Conservation (phyloP, 441 rosid species). For the Corymbia citriodora region DNA sequence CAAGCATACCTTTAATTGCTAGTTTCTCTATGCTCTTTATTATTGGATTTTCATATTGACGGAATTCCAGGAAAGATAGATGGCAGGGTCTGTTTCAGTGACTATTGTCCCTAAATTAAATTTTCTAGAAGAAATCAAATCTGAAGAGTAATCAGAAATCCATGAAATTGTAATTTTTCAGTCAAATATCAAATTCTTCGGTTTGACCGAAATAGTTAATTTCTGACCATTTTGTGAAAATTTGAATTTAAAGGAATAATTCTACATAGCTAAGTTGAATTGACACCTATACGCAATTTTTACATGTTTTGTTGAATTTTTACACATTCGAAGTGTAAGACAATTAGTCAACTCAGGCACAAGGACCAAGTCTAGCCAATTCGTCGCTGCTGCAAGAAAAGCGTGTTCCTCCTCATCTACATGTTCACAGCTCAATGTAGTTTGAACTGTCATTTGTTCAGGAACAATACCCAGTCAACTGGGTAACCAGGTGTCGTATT, state of each 20-base stretch:
- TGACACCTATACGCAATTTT: background rate
- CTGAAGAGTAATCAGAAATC: too few relatives aligned
- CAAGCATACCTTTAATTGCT: background rate
- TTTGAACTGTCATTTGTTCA: background rate
- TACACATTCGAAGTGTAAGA: background rate
- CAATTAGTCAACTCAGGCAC: background rate
- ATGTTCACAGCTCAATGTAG: background rate
- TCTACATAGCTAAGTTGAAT: background rate
- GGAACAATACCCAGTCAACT: background rate
- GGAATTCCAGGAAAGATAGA: background rate
- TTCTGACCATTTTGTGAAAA: too few relatives aligned
- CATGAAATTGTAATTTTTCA: too few relatives aligned
- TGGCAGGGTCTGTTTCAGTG: background rate
- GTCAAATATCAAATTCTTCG: too few relatives aligned
- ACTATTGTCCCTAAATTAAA: too few relatives aligned
- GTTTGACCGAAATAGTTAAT: too few relatives aligned
- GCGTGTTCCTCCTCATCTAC: background rate
- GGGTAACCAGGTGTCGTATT: background rate
- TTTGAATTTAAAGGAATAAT: background rate
- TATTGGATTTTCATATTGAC: background rate
- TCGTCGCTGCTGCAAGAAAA: background rate
- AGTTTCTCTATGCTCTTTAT: background rate
- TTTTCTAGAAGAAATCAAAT: too few relatives aligned
- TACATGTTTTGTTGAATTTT: background rate
- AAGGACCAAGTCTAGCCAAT: background rate